Evolutionary conservation across 306 rosid species (phyloP), one percentile per base, ranked within the genome.

Genomic region (Medicago arabica): DNA sequence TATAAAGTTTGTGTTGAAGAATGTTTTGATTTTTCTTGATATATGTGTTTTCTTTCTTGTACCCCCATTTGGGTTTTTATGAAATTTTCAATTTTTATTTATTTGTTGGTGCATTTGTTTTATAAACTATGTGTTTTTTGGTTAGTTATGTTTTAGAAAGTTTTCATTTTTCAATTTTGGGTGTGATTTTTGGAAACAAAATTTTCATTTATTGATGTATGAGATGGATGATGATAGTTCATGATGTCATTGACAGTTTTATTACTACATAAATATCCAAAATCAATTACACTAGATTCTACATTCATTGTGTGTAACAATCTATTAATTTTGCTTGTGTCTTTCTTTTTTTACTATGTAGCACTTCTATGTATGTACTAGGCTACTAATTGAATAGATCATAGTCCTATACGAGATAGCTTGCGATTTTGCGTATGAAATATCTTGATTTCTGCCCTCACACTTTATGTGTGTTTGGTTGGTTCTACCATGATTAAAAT

Each of bases 131-230:
- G 38, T 34, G 38, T 34, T 34, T 34, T 34, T 34, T 34, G 38
- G 7, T 5, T 34, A 34, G 38, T 34, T 34, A 34, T 34, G 38
- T 34, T 34, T 4, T 5, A 6, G 1, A 5, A 34, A 34, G 7
- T 6, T 5, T 1, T 34, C 38, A 4, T 34, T 34, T 34, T 34
- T 34, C 3, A 5, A 0, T 23, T 23, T 23, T 23, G 38, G 38
- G 38, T 34, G 38, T 34, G 38, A 34, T 23, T 31, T 77, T 44
- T 72, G 14, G 4, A 9, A 3, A 38, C 8, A 75, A 79, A 79
- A 76, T 38, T 80, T 76, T 31, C 21, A 76, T 84, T 60, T 84
- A 67, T 75, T 57, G 15, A 18, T 58, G 0, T 58, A 2, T 13
- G 38, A 8, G 59, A 44, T 23, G 51, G 17, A 63, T 75, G 16